phyloP scores from a whole-genome alignment of 2,329 filamentous ascomycete genomes.

The Coniochaeta sp. region DNA sequence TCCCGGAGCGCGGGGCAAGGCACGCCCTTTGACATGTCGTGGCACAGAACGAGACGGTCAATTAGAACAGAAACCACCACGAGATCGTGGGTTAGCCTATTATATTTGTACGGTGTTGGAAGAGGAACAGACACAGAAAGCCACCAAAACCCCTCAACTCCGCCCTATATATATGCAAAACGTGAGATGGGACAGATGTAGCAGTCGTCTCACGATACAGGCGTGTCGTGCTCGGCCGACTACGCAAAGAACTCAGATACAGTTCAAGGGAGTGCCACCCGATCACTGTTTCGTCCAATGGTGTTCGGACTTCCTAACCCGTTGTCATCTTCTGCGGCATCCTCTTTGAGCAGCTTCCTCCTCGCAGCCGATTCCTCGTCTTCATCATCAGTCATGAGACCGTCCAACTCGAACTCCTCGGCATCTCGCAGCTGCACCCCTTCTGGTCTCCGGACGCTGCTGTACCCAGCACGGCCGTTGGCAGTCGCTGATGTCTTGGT shows the following conservation, averaged over 20 bases:
- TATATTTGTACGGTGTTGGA: not conserved
- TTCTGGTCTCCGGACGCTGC: constrained; percentile 27
- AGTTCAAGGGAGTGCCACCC: constrained; percentile 15
- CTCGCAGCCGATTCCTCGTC: constrained; percentile 40
- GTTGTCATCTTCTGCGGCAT: constrained; percentile 23
- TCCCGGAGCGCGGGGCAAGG: not conserved
- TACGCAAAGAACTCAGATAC: not conserved
- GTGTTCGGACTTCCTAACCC: constrained; percentile 40
- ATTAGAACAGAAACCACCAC: not conserved
- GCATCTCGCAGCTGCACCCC: constrained; percentile 65
- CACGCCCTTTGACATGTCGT: not conserved
- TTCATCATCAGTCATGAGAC: constrained; percentile 83
- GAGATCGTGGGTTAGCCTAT: not conserved
- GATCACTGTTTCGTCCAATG: constrained; percentile 36
- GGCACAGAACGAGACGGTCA: not conserved
- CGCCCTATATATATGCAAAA: not conserved
- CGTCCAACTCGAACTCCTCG: constrained; percentile 90
- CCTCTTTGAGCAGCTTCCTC: constrained; percentile 24
- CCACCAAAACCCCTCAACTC: constrained; percentile 4
- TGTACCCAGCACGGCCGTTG: constrained; percentile 25
- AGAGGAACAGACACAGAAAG: not conserved
- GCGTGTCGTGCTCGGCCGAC: not conserved
- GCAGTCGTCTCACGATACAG: constrained; percentile 6
- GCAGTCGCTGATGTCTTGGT: constrained; percentile 23
- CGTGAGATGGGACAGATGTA: not conserved